Evolutionary conservation across 768 basidiomycete genomes (phyloP).

Genomic region (Boletus tylopilopsis): DNA sequence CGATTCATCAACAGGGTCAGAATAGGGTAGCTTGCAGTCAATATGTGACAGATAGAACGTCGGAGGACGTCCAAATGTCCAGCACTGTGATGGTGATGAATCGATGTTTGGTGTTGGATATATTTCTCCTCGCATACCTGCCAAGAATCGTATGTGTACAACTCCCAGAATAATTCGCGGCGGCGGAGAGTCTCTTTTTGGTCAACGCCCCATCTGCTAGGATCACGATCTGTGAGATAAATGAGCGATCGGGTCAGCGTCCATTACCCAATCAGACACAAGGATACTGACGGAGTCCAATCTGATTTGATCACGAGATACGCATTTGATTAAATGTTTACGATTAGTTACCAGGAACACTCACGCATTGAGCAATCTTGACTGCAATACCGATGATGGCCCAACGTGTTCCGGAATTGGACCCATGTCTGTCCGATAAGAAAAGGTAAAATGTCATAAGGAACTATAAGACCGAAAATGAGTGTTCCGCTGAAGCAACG

Average conservation of each 20-base stretch:
- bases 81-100: constrained; percentile 45
- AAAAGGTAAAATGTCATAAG: constrained; percentile 71
- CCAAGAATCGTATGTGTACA: constrained; percentile 37
- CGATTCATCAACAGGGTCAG: constrained; percentile 48
- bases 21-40: constrained; percentile 59
- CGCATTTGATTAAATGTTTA: neutral
- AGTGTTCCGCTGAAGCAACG: constrained; percentile 29
- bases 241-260: constrained; percentile 4
- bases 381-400: constrained; percentile 66
- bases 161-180: constrained; percentile 68
- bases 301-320: constrained; percentile 36
- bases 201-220: constrained; percentile 62
- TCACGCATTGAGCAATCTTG: constrained; percentile 67
- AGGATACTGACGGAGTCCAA: constrained; percentile 59
- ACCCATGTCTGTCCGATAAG: constrained; percentile 64
- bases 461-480: constrained; percentile 38
- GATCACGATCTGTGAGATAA: constrained; percentile 53
- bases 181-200: constrained; percentile 53
- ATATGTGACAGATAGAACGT: constrained; percentile 65
- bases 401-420: constrained; percentile 62
- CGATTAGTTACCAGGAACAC: constrained; percentile 28
- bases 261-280: neutral
- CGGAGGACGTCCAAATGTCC: constrained; percentile 67
- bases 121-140: constrained; percentile 22
- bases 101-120: constrained; percentile 22